Evolutionary conservation across 495 filamentous ascomycete genomes (phyloP).

Genomic region (Lepraria neglecta): DNA sequence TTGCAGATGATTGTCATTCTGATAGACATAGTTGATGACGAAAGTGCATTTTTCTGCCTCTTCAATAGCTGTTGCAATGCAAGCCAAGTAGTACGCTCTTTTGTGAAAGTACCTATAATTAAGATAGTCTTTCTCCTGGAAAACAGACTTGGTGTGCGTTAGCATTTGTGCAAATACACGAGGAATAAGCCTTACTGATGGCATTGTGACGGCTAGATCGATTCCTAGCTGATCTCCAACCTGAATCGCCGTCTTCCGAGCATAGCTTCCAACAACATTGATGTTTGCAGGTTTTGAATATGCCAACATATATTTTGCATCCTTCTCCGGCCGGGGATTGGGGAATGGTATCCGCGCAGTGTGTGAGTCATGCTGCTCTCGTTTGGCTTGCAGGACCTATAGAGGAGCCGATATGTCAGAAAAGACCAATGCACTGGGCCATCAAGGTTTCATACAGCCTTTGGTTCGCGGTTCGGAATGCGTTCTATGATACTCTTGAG

Average conservation of each 20-base stretch:
- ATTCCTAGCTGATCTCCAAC: slow-evolving; percentile 51
- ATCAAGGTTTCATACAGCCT: slow-evolving; percentile 42
- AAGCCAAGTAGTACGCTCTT: slow-evolving; percentile 83
- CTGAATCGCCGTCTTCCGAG: slow-evolving; percentile 64
- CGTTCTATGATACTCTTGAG: slow-evolving; percentile 70
- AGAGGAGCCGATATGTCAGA: neutral
- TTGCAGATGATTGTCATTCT: slow-evolving; percentile 71
- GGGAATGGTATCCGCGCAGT: slow-evolving; percentile 74
- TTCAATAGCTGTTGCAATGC: slow-evolving; percentile 62
- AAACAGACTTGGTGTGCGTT: slow-evolving; percentile 43
- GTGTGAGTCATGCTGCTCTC: slow-evolving; percentile 56
- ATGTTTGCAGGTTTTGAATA: slow-evolving; percentile 70
- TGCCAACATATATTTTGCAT: slow-evolving; percentile 71
- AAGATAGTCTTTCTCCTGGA: slow-evolving; percentile 91
- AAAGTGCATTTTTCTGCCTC: slow-evolving; percentile 46
- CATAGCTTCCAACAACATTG: slow-evolving; percentile 85
- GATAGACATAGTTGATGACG: slow-evolving; percentile 55
- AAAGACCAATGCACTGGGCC: neutral
- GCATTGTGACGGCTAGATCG: slow-evolving; percentile 84
- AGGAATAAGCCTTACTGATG: slow-evolving; percentile 38
- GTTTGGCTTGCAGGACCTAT: slow-evolving; percentile 60
- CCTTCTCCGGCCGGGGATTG: slow-evolving; percentile 61
- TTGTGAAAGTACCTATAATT: slow-evolving; percentile 95
- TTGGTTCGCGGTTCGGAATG: slow-evolving; percentile 50
- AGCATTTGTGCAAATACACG: slow-evolving; percentile 13